Percentiles rank a stretch among this genome's conserved stretches.
Conservation (phyloP, 73 alveolate genomes). For the Breviolum minutum region DNA sequence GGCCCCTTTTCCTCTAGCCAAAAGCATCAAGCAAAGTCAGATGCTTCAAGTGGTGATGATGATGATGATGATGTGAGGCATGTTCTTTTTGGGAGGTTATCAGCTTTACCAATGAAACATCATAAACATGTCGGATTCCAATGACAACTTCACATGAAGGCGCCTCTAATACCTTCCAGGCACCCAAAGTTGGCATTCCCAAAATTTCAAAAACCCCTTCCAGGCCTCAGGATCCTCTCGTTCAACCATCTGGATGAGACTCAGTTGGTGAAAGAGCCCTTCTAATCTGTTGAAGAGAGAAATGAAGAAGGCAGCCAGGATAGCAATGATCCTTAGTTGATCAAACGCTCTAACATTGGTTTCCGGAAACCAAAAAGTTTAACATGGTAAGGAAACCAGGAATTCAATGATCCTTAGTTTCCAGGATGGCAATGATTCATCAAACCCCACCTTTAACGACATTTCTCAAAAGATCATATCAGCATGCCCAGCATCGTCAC, state of each 20-base stretch:
- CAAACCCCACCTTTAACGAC: no score
- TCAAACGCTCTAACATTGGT: background rate
- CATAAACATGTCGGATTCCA: no score
- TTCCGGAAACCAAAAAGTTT: no score
- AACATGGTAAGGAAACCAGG: conserved; percentile 6
- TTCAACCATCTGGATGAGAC: background rate
- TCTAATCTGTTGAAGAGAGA: conserved; percentile 42
- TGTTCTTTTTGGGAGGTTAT: no score
- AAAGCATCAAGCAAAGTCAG: no score
- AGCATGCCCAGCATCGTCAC: background rate
- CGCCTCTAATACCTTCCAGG: no score
- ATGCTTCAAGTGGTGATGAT: no score
- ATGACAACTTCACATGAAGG: no score
- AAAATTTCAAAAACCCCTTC: background rate
- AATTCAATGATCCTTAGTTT: background rate
- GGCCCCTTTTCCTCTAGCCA: no score
- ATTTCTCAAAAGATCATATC: background rate
- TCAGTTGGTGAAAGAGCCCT: background rate
- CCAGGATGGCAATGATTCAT: no score
- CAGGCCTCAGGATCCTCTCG: conserved; percentile 7
- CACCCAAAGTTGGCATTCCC: background rate
- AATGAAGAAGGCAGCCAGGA: conserved; percentile 14
- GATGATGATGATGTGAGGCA: no score
- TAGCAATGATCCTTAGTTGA: background rate
- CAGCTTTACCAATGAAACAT: no score